Evolutionary conservation across 2,329 filamentous ascomycete genomes (phyloP).

Genomic region (Aulographum hederae): DNA sequence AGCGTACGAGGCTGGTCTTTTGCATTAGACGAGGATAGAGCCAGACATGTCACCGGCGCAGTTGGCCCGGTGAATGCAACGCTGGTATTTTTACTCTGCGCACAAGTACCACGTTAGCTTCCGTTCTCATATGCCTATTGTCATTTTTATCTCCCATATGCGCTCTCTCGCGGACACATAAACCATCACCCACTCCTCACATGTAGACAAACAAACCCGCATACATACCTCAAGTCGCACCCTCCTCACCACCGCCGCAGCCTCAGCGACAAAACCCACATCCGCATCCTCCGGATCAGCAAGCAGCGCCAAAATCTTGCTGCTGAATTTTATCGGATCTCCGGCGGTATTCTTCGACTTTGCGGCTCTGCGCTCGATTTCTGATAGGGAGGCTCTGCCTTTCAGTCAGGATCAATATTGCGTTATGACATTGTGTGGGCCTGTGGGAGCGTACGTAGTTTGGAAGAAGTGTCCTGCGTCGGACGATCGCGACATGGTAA

Average conservation of each 20-base stretch:
- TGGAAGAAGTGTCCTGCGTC: slow-evolving; percentile 80
- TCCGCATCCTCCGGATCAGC: slow-evolving; percentile 45
- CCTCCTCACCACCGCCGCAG: slow-evolving; percentile 59
- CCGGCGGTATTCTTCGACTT: slow-evolving; percentile 72
- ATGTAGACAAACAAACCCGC: too few relatives aligned
- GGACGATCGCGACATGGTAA: slow-evolving; percentile 53
- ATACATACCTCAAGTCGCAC: slow-evolving; percentile 58
- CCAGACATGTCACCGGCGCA: slow-evolving; percentile 56
- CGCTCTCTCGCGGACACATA: slow-evolving; percentile 5
- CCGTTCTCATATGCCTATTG: not conserved
- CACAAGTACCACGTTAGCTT: slow-evolving; percentile 4
- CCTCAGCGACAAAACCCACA: slow-evolving; percentile 64
- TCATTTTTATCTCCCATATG: slow-evolving; percentile 3
- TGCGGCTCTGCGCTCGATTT: slow-evolving; percentile 44
- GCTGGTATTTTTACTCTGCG: slow-evolving; percentile 24
- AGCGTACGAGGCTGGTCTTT: slow-evolving; percentile 38
- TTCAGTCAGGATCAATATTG: slow-evolving; percentile 3
- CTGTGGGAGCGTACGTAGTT: slow-evolving; percentile 47
- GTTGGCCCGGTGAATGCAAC: slow-evolving; percentile 51
- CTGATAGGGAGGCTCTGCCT: slow-evolving; percentile 18
- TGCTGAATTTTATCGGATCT: slow-evolving; percentile 59
- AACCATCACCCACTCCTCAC: too few relatives aligned
- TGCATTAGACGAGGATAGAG: slow-evolving; percentile 24
- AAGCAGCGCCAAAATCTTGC: slow-evolving; percentile 66
- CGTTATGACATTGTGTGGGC: slow-evolving; percentile 1